These are phyloP conservation scores for Candida taoyuanica DNA, from an alignment of 805 yeast genomes.

Conservation along the genomic window DNA sequence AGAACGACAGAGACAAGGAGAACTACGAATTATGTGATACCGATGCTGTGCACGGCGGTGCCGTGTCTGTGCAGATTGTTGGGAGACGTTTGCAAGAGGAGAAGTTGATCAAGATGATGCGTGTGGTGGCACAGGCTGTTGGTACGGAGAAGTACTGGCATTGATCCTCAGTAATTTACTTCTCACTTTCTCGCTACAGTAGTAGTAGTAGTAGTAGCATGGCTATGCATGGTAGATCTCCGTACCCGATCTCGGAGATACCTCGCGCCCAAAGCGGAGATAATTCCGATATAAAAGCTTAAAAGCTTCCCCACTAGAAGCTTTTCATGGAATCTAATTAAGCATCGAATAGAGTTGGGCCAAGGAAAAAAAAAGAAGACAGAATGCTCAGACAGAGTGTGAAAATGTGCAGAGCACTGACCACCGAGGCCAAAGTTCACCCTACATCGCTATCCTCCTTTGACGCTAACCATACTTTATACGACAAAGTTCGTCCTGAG, in stretches of 20 bases:
- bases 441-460: slow-evolving; percentile 43
- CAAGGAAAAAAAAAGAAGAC: too few relatives aligned
- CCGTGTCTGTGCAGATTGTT: slow-evolving; percentile 62
- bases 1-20: slow-evolving; percentile 39
- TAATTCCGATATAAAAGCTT: too few relatives aligned
- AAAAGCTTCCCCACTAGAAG: too few relatives aligned
- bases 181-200: too few relatives aligned
- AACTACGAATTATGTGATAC: slow-evolving; percentile 47
- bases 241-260: too few relatives aligned
- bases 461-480: slow-evolving; percentile 45
- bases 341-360: too few relatives aligned
- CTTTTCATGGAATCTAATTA: too few relatives aligned
- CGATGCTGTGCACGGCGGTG: slow-evolving; percentile 50
- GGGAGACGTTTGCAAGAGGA: slow-evolving; percentile 61
- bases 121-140: slow-evolving; percentile 29
- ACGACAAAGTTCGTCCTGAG: slow-evolving; percentile 50
- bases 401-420: not conserved
- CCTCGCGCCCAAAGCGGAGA: too few relatives aligned
- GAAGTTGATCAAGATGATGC: slow-evolving; percentile 47
- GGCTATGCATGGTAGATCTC: too few relatives aligned
- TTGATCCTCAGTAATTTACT: not conserved
- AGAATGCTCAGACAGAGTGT: not conserved
- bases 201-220: too few relatives aligned
- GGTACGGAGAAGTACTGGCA: slow-evolving; percentile 25
- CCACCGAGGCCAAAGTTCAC: slow-evolving; percentile 13